Percentiles rank a stretch among this genome's conserved stretches.
These are phyloP conservation scores for Castanea mollissima DNA, from an alignment of 306 rosid genomes.

Conservation along the genomic window DNA sequence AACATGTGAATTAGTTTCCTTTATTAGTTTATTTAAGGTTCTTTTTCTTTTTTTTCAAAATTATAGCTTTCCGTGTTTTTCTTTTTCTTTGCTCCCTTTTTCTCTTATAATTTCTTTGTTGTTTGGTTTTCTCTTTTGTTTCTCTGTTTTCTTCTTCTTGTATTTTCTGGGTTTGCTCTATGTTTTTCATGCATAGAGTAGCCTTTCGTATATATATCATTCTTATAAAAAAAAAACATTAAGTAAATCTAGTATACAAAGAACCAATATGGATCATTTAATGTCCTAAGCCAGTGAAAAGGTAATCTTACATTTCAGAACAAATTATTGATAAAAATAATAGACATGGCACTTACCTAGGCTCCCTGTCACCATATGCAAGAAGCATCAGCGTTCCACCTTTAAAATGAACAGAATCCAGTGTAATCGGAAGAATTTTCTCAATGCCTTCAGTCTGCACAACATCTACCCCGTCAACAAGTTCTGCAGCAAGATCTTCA, in stretches of 20 bases:
- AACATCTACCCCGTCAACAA: conserved; percentile 38
- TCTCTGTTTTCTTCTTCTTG: no score
- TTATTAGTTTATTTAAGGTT: conserved; percentile 4
- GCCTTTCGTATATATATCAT: no score
- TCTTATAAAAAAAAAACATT: background rate
- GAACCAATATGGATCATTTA: background rate
- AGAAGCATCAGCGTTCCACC: conserved; percentile 85
- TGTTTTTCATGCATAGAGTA: no score
- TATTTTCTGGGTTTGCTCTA: no score
- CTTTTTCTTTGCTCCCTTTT: no score
- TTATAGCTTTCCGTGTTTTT: background rate
- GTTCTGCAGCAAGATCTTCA: conserved; percentile 54
- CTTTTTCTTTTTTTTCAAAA: background rate
- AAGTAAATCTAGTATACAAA: background rate
- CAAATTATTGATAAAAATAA: conserved; percentile 21
- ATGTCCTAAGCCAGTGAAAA: background rate
- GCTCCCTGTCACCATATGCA: conserved; percentile 88
- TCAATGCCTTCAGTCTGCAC: conserved; percentile 48
- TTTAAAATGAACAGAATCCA: conserved; percentile 85
- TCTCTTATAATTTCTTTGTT: no score
- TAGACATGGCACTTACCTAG: conserved; percentile 54
- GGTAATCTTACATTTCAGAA: conserved; percentile 14
- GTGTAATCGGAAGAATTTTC: conserved; percentile 57
- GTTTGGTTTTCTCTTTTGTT: no score
- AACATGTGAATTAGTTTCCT: conserved; percentile 20